These are phyloP conservation scores for Rhizopus microsporus DNA, from an alignment of 371 early-diverging fungal genomes.

Conservation along the genomic window DNA sequence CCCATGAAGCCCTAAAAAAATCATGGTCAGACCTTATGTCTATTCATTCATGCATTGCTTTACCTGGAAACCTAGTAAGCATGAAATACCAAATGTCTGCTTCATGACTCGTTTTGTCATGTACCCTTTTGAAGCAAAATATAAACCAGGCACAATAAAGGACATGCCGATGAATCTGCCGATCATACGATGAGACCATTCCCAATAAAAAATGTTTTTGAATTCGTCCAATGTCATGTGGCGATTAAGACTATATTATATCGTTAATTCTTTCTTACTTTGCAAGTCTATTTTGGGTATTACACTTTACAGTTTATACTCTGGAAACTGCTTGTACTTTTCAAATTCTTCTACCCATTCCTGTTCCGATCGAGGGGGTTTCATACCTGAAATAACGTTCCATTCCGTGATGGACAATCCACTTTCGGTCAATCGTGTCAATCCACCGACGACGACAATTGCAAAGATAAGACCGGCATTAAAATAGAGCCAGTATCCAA, in stretches of 20 bases:
- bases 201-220: slow-evolving; percentile 95
- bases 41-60: not conserved
- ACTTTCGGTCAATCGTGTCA: slow-evolving; percentile 95
- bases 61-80: slow-evolving; percentile 85
- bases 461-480: slow-evolving; percentile 88
- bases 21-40: not conserved
- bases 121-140: slow-evolving; percentile 79
- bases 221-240: slow-evolving; percentile 90
- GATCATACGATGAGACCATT: slow-evolving; percentile 95
- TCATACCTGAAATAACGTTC: slow-evolving; percentile 93
- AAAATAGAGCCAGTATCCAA: slow-evolving; percentile 92
- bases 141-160: slow-evolving; percentile 84
- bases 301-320: slow-evolving; percentile 81
- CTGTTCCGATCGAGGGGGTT: slow-evolving; percentile 81
- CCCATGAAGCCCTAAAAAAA: slow-evolving; percentile 83
- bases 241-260: slow-evolving; percentile 78
- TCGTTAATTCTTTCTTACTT: not conserved
- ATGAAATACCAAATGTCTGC: slow-evolving; percentile 73
- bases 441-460: slow-evolving; percentile 93
- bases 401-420: slow-evolving; percentile 97
- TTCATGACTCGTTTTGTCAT: slow-evolving; percentile 71
- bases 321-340: slow-evolving; percentile 97
- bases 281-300: not conserved
- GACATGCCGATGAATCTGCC: slow-evolving; percentile 92
- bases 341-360: slow-evolving; percentile 95